Base-by-base conservation (phyloP, 768 basidiomycete genomes). In the Rhizopogon vulgaris region DNA sequence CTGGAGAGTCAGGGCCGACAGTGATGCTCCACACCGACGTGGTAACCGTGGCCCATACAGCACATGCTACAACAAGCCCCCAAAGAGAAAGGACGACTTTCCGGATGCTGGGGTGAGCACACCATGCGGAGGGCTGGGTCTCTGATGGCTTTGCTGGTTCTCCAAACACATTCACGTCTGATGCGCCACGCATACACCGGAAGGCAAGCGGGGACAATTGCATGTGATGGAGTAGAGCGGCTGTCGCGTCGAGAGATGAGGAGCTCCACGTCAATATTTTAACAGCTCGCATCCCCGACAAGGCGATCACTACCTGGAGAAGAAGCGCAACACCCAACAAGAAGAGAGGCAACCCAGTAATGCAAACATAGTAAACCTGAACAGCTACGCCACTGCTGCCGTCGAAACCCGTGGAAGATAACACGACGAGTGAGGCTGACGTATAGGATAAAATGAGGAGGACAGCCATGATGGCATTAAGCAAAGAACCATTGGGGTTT, bases 181-280 rank as follows among this genome's bases (percentile, higher is more conserved):
- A 49, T 12, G 64, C 60, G 38, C 61, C 51, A n/a, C 38, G 52
- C 68, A 68, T 68, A 27, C 68, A 66, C 9, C 47, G 63, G 4
- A 56, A 60, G 3, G 53, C 36, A 24, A 57, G 53, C 1, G 50
- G 58, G 3, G 58, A 0, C 40, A 68, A 58, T 8, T 59, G 59
- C 2, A 58, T 53, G 8, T 68, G 60, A 15, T 64, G 60, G 11
- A 69, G 52, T 25, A 68, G 53, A 2, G 67, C 68, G 1, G 68
- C 64, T 3, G 66, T 65, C 1, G 62, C 53, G 11, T 66, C 66
- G 14, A 70, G 57, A 15, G 63, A 53, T 1, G 67, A 68, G 27
- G 66, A 63, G 17, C 68, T 69, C 68, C 68, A 68, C 9, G 68
- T 68, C 41, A 61, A 34, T 32, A 68, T 55, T 49, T 61, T 56